phyloP scores from a whole-genome alignment of 2,329 filamentous ascomycete genomes.

The Rachicladosporium sp. region DNA sequence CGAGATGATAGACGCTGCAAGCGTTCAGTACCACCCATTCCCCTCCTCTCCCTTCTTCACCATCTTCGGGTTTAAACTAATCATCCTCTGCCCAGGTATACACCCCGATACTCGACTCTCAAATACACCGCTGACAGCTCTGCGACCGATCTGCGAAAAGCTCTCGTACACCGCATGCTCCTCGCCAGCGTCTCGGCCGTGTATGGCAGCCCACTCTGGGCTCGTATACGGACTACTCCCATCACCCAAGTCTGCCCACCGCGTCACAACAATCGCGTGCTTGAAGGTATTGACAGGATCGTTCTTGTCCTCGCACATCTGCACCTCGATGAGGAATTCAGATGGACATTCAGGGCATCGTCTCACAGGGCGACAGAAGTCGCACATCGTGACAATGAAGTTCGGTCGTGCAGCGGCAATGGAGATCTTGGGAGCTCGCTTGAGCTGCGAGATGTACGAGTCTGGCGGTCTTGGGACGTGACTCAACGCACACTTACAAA shows the following conservation, averaged over 20 bases:
- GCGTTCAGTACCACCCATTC: slow-evolving; percentile 45
- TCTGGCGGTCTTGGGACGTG: slow-evolving; percentile 41
- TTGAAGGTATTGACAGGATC: slow-evolving; percentile 39
- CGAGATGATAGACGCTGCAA: background rate
- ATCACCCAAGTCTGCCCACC: slow-evolving; percentile 51
- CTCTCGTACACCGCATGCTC: slow-evolving; percentile 35
- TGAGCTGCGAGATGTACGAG: slow-evolving; percentile 31
- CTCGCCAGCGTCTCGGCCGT: slow-evolving; percentile 26
- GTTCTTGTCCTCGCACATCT: slow-evolving; percentile 41
- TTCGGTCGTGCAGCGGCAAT: slow-evolving; percentile 25
- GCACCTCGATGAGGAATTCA: slow-evolving; percentile 50
- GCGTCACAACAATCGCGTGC: slow-evolving; percentile 47
- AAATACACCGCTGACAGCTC: slow-evolving; percentile 47
- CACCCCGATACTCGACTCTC: slow-evolving; percentile 42
- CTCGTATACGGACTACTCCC: slow-evolving; percentile 35
- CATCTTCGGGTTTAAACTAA: slow-evolving; percentile 47
- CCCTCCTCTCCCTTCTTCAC: slow-evolving; percentile 43
- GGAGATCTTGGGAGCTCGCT: slow-evolving; percentile 25
- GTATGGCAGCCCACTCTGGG: slow-evolving; percentile 46
- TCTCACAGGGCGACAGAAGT: slow-evolving; percentile 45
- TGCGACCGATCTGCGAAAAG: slow-evolving; percentile 39
- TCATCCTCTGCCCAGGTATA: slow-evolving; percentile 45
- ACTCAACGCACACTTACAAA: slow-evolving; percentile 48
- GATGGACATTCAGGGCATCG: slow-evolving; percentile 50
- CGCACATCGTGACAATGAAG: slow-evolving; percentile 40